Conservation (phyloP, 345 rosid genomes). For the Citropsis articulata region DNA sequence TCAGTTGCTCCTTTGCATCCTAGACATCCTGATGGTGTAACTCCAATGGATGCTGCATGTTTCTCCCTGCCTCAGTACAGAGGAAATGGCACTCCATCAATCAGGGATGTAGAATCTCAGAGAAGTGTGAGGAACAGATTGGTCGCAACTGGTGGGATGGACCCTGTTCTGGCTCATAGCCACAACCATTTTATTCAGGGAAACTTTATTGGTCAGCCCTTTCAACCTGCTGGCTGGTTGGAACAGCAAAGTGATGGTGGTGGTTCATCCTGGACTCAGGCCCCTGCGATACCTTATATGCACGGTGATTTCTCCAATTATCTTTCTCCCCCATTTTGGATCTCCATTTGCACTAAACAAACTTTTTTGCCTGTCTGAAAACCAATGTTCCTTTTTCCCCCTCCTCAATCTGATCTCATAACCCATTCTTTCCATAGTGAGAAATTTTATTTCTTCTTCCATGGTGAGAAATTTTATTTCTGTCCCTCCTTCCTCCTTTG, state of each 20-base stretch:
- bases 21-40: constrained; percentile 48
- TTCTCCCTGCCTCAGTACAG: constrained; percentile 41
- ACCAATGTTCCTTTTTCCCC: background rate
- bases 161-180: constrained; percentile 49
- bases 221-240: constrained; percentile 47
- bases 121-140: constrained; percentile 60
- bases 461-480: background rate
- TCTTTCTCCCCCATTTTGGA: background rate
- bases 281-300: constrained; percentile 49
- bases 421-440: background rate
- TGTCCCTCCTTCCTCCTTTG: background rate
- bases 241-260: constrained; percentile 54
- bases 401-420: background rate
- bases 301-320: constrained; percentile 44
- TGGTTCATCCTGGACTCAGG: constrained; percentile 56
- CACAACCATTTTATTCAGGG: constrained; percentile 50
- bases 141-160: constrained; percentile 50
- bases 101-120: constrained; percentile 48
- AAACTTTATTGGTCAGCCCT: constrained; percentile 48
- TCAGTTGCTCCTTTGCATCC: constrained; percentile 37
- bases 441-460: background rate
- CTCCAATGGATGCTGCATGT: constrained; percentile 35
- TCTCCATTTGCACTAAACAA: background rate
- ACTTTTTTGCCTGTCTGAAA: background rate
- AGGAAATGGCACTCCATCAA: constrained; percentile 34